Evolutionary conservation across 1,139 yeast species (phyloP).

Genomic region (Hansenula lynferdii): DNA sequence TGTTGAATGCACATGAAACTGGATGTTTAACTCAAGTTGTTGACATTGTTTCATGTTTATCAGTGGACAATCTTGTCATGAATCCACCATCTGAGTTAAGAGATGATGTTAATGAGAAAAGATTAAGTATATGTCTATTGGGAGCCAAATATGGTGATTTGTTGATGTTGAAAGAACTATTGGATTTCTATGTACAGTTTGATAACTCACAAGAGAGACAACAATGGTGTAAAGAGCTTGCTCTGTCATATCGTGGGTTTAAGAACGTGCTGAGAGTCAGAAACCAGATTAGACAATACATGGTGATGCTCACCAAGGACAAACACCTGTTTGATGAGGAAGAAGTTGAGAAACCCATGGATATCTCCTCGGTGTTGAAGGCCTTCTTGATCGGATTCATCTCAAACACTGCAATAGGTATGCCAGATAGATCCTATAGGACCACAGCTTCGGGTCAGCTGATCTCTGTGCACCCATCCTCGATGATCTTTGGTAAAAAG

Average conservation of each 20-base stretch:
- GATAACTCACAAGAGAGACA: slow-evolving; percentile 48
- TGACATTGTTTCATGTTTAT: slow-evolving; percentile 87
- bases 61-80: slow-evolving; percentile 82
- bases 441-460: slow-evolving; percentile 78
- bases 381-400: slow-evolving; percentile 79
- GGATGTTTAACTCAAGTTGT: slow-evolving; percentile 63
- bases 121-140: slow-evolving; percentile 60
- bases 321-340: slow-evolving; percentile 24
- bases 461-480: slow-evolving; percentile 89
- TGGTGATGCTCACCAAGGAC: slow-evolving; percentile 31
- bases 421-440: slow-evolving; percentile 91
- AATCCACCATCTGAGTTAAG: slow-evolving; percentile 78
- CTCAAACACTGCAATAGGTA: slow-evolving; percentile 85
- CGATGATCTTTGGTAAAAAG: slow-evolving; percentile 76
- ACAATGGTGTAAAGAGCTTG: slow-evolving; percentile 80
- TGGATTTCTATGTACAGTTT: slow-evolving; percentile 52
- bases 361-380: slow-evolving; percentile 60
- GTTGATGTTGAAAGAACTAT: slow-evolving; percentile 74
- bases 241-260: slow-evolving; percentile 75
- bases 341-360: slow-evolving; percentile 30
- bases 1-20: slow-evolving; percentile 59
- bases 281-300: slow-evolving; percentile 69
- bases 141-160: slow-evolving; percentile 80
- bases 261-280: slow-evolving; percentile 72
- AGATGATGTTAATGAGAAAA: slow-evolving; percentile 66